Base-by-base conservation (phyloP, 345 rosid species). In the Excoecaria cochinchinensis region DNA sequence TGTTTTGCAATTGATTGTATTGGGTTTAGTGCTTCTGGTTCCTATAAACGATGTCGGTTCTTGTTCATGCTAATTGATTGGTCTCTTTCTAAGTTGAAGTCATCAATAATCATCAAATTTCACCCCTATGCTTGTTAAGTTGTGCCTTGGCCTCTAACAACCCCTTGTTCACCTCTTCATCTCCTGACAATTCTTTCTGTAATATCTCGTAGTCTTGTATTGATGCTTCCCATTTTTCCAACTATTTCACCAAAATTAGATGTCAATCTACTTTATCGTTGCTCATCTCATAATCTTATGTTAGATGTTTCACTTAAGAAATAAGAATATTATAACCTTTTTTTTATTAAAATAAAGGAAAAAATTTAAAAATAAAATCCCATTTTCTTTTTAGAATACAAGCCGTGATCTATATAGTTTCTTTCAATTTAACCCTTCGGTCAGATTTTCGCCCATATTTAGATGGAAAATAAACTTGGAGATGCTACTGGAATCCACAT, bases 161-260 rank as follows among this genome's bases (percentile, higher is more conserved):
- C 0, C 84, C 90, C 71, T 76, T 79, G 9, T 15, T 67, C 60
- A 90, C 90, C 68, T 89, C 92, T 60, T 91, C 95, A 71, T 91
- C 89, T 1, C 87, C 98, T 0, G 92, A 92, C 19, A 84, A 70
- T 74, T 90, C 91, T 69, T 60, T 86, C 25, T 47, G 82, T 86
- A 93, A 78, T 14, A 85, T 75, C 79, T 90, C 95, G 13, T 89
- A 95, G 77, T 95, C 99, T 70, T 84, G 86, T 21, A 86, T 69
- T 2, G 90, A 85, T 24, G 89, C 77, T 70, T 91, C 95, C 97
- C 90, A 93, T 63, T 85, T 88, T 47, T 81, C 83, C 68, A 93
- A 76, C 99, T 95, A 44, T 76, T 65, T 11, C 51, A 70, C 5
- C 40, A 44, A 24, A 40, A 17, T 3, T 36, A 11, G 25, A 57